These are phyloP conservation scores for Chalciporus pseudorubinellus DNA, from an alignment of 768 basidiomycete genomes.

Conservation along the genomic window DNA sequence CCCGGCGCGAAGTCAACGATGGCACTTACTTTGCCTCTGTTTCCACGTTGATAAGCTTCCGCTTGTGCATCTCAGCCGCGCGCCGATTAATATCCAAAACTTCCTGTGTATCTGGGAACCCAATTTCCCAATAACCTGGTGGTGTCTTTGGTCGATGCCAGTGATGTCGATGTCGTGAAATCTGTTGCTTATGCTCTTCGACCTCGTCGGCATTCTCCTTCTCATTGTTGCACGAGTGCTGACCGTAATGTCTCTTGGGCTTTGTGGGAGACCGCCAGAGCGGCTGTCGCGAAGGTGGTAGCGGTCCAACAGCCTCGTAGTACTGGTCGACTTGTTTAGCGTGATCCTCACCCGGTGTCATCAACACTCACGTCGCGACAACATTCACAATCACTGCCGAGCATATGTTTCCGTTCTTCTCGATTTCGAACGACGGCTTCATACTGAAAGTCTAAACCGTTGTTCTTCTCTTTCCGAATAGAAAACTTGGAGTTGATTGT, in stretches of 20 bases:
- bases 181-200: constrained; percentile 60
- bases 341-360: no score
- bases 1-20: neutral
- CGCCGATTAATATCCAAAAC: constrained; percentile 68
- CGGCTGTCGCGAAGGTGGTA: constrained; percentile 68
- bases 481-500: constrained; percentile 65
- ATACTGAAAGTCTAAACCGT: constrained; percentile 63
- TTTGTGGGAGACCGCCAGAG: constrained; percentile 69
- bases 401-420: constrained; percentile 60
- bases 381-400: constrained; percentile 78
- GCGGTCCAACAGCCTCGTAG: constrained; percentile 71
- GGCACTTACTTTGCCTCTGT: constrained; percentile 53
- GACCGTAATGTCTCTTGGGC: constrained; percentile 15
- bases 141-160: constrained; percentile 76
- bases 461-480: constrained; percentile 64
- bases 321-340: constrained; percentile 47
- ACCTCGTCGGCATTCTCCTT: constrained; percentile 36
- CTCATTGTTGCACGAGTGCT: constrained; percentile 5
- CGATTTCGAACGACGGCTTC: constrained; percentile 74
- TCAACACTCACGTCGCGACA: constrained; percentile 63
- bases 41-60: constrained; percentile 59
- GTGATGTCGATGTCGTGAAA: constrained; percentile 70
- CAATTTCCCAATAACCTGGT: constrained; percentile 87
- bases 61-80: constrained; percentile 69
- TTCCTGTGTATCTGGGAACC: constrained; percentile 86